A percentile compares a stretch with the other conserved stretches of the same genome.
Conservation (phyloP, 345 rosid genomes). For the Raphanus raphanistrum region DNA sequence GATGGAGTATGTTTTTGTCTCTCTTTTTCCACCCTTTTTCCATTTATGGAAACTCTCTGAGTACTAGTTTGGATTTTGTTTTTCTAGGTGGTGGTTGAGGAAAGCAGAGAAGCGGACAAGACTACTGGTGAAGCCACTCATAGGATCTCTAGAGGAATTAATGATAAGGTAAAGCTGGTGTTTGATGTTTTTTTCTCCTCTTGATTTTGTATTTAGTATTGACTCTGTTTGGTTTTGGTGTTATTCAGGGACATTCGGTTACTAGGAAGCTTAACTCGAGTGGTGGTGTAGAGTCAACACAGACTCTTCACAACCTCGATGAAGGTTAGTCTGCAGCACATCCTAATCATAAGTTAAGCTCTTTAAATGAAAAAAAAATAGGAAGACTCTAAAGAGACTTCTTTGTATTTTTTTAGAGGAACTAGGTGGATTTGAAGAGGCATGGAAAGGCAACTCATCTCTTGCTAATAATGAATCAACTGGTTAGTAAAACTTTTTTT, state of each 20-base stretch:
- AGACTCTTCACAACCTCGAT: slow-evolving; percentile 69
- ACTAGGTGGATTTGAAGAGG: slow-evolving; percentile 59
- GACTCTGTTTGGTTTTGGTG: slow-evolving; percentile 11
- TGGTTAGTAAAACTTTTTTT: slow-evolving; percentile 18
- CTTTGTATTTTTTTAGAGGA: slow-evolving; percentile 45
- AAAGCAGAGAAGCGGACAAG: slow-evolving; percentile 78
- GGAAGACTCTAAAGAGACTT: background rate
- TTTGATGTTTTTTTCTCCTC: background rate
- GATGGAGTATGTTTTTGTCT: slow-evolving; percentile 64
- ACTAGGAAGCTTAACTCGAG: slow-evolving; percentile 67
- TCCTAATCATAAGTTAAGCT: background rate
- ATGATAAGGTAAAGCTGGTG: slow-evolving; percentile 53
- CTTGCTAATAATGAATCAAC: slow-evolving; percentile 35
- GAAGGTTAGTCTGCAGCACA: slow-evolving; percentile 50
- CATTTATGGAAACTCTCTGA: background rate
- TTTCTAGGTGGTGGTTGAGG: slow-evolving; percentile 68
- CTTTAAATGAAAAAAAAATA: background rate
- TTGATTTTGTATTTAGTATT: background rate
- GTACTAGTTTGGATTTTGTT: slow-evolving; percentile 1
- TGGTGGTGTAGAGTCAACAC: slow-evolving; percentile 77
- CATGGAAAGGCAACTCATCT: slow-evolving; percentile 58
- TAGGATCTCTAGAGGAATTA: slow-evolving; percentile 75
- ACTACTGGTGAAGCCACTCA: slow-evolving; percentile 77
- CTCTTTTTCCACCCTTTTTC: background rate
- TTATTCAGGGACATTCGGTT: slow-evolving; percentile 70